Conservation (phyloP, 2,329 filamentous ascomycete species). For the Cytospora mali region DNA sequence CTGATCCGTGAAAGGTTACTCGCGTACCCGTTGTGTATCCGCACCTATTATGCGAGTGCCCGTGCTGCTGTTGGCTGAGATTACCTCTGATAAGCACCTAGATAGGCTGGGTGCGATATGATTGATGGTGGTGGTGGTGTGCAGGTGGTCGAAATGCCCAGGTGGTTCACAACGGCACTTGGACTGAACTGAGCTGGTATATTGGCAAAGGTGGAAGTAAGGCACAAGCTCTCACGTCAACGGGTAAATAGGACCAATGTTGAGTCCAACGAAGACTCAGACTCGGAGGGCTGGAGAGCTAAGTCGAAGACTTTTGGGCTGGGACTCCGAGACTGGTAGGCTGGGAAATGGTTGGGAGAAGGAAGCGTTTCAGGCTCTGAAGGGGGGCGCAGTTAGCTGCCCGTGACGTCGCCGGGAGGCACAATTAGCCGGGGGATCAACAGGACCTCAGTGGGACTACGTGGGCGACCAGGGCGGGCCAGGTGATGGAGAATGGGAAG, state of each 20-base stretch:
- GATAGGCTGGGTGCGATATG: neutral
- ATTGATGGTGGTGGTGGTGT: neutral
- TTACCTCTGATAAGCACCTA: neutral
- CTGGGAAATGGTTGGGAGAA: slow-evolving; percentile 21
- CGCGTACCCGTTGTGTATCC: slow-evolving; percentile 11
- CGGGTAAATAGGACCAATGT: neutral
- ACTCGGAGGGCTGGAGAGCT: no score
- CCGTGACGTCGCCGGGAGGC: slow-evolving; percentile 19
- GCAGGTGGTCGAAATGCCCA: no score
- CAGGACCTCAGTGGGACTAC: slow-evolving; percentile 2
- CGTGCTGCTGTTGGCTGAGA: slow-evolving; percentile 1
- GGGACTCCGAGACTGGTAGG: neutral
- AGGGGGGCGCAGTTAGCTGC: slow-evolving; percentile 27
- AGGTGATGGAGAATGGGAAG: slow-evolving; percentile 16
- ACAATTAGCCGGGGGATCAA: slow-evolving; percentile 8
- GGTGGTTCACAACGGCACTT: neutral
- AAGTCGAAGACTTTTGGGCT: neutral
- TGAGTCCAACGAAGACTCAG: neutral
- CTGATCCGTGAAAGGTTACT: slow-evolving; percentile 6
- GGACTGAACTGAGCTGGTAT: neutral
- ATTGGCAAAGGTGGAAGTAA: neutral
- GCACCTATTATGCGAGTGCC: slow-evolving; percentile 11
- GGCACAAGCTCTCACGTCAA: neutral
- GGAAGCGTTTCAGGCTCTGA: slow-evolving; percentile 27
- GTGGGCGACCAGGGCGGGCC: no score